Evolutionary conservation across 495 filamentous ascomycete species (phyloP), one percentile per base, ranked within the genome.

Genomic region (Penicillium subrubescens): DNA sequence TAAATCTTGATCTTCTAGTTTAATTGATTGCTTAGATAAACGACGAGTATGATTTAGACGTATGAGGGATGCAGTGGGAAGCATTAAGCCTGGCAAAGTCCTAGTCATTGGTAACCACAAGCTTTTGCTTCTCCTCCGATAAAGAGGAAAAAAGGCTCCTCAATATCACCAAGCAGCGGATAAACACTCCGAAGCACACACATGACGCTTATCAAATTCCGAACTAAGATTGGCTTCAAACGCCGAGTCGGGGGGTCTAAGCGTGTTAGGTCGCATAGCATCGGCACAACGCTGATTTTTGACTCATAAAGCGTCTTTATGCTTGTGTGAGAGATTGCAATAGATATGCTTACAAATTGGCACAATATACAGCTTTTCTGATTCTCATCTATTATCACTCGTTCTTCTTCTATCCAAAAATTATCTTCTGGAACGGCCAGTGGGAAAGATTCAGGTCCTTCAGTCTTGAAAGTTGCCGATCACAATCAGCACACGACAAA

Each of bases 381-480:
- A 19, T 12, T 12, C 19, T 48, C 8, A 41, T 12, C 10, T 12
- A 12, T 46, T 19, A 11, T 3, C 19, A 46, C 5, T 2, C 5
- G 19, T 21, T 2, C 43, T 46, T 23, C 8, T 6, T 46, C 3
- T 46, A 11, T 21, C 11, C 2, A 6, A 46, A 19, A 21, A 21
- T 10, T 11, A 19, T 46, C 41, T 23, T 46, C 41, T n/a, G 19
- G 17, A 4, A 33, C 29, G 21, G 31, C 8, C 23, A 14, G 19
- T 31, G 37, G 31, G 17, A 17, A 43, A 6, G 39, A 5, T 48
- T 17, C 12, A 27, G 25, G 27, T 12, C 33, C 19, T 52, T n/a
- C 6, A 2, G 33, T 17, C 31, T 64, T 31, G 57, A 51, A 39
- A 46, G 17, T 29, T 56, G 46, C 46, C 54, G 66, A 55, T 60